These are phyloP conservation scores for Antitrichia curtipendula DNA, from an alignment of 225 moss, liverwort and hornwort species.

Conservation along the genomic window DNA sequence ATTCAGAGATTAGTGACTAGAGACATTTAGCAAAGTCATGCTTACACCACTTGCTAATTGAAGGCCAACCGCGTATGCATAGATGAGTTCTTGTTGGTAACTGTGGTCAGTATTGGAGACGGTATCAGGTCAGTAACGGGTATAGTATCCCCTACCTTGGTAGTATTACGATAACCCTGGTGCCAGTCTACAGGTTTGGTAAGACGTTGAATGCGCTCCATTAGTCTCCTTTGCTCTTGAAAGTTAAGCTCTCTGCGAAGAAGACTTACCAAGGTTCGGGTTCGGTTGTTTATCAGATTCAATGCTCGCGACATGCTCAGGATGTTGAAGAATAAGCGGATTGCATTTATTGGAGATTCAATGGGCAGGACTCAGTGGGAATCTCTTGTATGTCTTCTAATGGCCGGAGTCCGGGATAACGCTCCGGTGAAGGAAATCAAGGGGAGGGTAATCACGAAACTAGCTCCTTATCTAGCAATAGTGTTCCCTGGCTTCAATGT, in stretches of 20 bases:
- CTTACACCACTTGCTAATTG: neutral
- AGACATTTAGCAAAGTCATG: neutral
- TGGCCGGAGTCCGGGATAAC: constrained; percentile 42
- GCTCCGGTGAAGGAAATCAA: constrained; percentile 28
- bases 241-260: neutral
- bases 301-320: constrained; percentile 61
- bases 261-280: neutral
- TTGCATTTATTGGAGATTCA: constrained; percentile 85
- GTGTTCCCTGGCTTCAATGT: constrained; percentile 51
- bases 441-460: constrained; percentile 53
- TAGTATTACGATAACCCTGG: neutral
- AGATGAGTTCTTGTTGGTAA: neutral
- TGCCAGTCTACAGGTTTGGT: neutral
- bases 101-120: neutral
- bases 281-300: constrained; percentile 23
- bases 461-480: constrained; percentile 30
- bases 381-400: constrained; percentile 69
- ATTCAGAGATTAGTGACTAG: neutral
- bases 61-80: neutral
- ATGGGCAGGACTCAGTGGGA: constrained; percentile 98
- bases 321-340: constrained; percentile 43
- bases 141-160: neutral
- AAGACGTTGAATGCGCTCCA: neutral
- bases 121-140: neutral
- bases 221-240: neutral